Evolutionary conservation across 2,329 filamentous ascomycete species (phyloP), one percentile per base, ranked within the genome.

Genomic region (Lasiodiplodia citricola): DNA sequence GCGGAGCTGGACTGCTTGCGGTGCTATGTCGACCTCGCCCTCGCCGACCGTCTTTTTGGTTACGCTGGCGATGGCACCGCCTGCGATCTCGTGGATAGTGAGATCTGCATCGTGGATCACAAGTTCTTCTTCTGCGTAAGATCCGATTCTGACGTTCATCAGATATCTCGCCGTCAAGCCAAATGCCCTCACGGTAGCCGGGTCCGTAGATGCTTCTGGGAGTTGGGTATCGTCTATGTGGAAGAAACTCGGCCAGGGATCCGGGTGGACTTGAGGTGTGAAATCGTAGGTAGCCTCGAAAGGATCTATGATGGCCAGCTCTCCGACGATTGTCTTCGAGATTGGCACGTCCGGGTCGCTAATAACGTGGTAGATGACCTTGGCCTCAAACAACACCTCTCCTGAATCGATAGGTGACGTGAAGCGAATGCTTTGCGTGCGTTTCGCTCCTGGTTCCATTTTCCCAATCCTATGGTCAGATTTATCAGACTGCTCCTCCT

Each of bases 261-360:
- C 90, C 0, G 86, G 80, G 78, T 97, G 91, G 3, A 97, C 84
- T 11, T 91, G 87, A 13, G 96, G 94, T 14, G 90, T 86, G 70
- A 98, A 88, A 71, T 96, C 93, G 78, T 97, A 97, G 75, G 92
- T 96, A 18, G 94, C 92, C 80, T 97, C 94, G 74, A 99, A 98
- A 0, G 95, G 93, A 62, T 89, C 90, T 66, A 93, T 88, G 67
- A 97, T 87, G 47, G 89, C 87, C 5, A 98, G 79, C 66, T 91
- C 89, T 50, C 92, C 86, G 1, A 88, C 85, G 25, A 91, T 81
- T 2, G 87, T 88, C 78, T 96, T 95, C 47, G 90, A 88, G 50
- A 98, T 91, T 1, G 91, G 90, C 1, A 94, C 97, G 63, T 92
- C 91, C 0, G 89, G 83, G 76, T 98, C 94, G 6, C 92, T 92